Evolutionary conservation across 805 yeast genomes (phyloP), one percentile per base, ranked within the genome.

Genomic region (Metschnikowia hibisci): DNA sequence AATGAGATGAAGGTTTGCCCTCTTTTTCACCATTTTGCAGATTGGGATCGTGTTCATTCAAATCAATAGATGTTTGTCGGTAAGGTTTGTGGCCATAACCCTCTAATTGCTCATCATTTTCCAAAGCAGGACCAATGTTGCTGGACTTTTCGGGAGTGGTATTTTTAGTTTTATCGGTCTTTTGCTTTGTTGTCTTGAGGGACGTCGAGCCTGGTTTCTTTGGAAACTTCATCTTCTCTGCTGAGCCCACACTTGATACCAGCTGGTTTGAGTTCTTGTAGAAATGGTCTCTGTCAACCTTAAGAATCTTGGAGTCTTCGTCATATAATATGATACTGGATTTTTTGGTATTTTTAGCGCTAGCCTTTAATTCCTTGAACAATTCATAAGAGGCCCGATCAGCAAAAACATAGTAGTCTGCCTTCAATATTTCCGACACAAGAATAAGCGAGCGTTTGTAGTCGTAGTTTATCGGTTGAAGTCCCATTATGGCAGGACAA

Each of bases 381-480:
- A 50, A 33, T 31, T 51, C 45, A 42, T 58, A 69, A 20, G 67
- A 53, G 11, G 57, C 62, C n/a, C 41, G 41, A 43, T 57, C 56
- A 4, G 66, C 56, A 39, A 70, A 70, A 15, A 69, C 51, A 43
- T 57, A 62, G 10, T 53, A 50, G 32, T 46, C 50, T 33, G 52
- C 52, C 38, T 62, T 63, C 48, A 69, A 51, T 43, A 66, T 54
- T 44, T 66, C 73, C 20, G 54, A 51, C 3, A 57, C 71, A n/a
- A 68, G 44, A 8, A 69, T 46, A 27, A 61, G 46, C 26, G 50
- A 51, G 6, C 73, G 52, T 47, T 67, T 68, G 30, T 54, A 39
- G 41, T 54, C 55, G 46, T 51, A 70, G 16, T 39, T 35, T 5
- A 57, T 43, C 4, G 60, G 47, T 8, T 39, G 47, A 33, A 51